Percentiles rank a stretch among this genome's conserved stretches.
phyloP scores from a whole-genome alignment of 1,284 basidiomycete species.

The Coniophora puteana region DNA sequence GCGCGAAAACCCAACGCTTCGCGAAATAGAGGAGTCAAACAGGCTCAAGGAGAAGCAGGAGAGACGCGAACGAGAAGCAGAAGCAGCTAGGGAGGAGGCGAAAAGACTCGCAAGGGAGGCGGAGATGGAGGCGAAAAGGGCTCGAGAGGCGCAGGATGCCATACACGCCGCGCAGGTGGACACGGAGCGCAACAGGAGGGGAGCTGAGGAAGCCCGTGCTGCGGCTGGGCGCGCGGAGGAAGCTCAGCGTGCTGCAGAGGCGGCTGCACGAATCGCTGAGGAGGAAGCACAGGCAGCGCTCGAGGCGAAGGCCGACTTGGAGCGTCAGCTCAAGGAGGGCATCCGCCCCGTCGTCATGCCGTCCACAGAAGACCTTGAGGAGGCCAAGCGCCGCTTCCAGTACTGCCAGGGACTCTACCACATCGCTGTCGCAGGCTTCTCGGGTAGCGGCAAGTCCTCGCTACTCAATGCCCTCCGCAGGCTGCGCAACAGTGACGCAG shows the following conservation, averaged over 20 bases:
- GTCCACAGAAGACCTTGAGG: slow-evolving; percentile 10
- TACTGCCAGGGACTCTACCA: slow-evolving; percentile 18
- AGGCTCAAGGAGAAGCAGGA: too few species aligned
- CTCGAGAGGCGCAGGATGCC: not conserved
- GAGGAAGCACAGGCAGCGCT: slow-evolving; percentile 4
- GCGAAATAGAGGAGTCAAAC: too few species aligned
- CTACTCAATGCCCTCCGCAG: slow-evolving; percentile 13
- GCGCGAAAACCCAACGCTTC: too few species aligned
- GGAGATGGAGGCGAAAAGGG: slow-evolving; percentile 12
- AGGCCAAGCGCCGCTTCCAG: slow-evolving; percentile 10
- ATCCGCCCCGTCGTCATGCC: slow-evolving; percentile 17
- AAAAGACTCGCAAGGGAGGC: slow-evolving; percentile 8
- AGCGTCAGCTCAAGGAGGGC: slow-evolving; percentile 12
- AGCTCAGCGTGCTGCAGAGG: slow-evolving; percentile 9
- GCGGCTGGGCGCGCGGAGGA: slow-evolving; percentile 4
- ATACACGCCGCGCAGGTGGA: slow-evolving; percentile 22
- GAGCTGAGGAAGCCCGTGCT: slow-evolving; percentile 6
- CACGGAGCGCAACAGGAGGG: slow-evolving; percentile 14
- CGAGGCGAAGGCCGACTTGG: slow-evolving; percentile 7
- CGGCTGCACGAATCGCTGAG: slow-evolving; percentile 5
- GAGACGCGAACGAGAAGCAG: too few species aligned
- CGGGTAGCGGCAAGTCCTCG: slow-evolving; percentile 15
- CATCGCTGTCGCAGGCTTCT: slow-evolving; percentile 13
- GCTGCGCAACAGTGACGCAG: slow-evolving; percentile 9
- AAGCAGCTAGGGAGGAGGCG: slow-evolving; percentile 12